phyloP scores from a whole-genome alignment of 2,329 filamentous ascomycete genomes.

The Neofusicoccum laricinum region DNA sequence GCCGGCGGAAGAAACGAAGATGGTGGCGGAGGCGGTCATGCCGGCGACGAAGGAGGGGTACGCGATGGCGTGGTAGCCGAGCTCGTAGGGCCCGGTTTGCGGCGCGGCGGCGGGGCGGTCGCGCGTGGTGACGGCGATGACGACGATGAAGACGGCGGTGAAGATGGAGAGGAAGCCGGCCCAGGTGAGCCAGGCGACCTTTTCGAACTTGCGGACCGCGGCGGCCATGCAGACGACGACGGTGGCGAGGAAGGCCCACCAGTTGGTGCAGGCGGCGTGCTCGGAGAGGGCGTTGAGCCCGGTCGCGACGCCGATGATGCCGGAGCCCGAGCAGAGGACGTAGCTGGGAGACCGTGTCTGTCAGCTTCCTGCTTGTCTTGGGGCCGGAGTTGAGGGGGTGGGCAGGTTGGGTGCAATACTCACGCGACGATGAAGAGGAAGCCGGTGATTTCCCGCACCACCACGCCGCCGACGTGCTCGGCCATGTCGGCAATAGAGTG shows the following conservation, averaged over 20 bases:
- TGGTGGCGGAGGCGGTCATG: conserved; percentile 57
- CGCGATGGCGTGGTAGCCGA: conserved; percentile 57
- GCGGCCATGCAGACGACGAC: conserved; percentile 49
- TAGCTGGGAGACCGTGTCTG: conserved; percentile 31
- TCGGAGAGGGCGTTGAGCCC: conserved; percentile 59
- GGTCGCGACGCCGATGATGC: conserved; percentile 58
- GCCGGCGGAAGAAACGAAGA: conserved; percentile 59
- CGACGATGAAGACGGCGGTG: conserved; percentile 56
- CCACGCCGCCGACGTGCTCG: conserved; percentile 51
- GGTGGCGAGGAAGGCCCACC: conserved; percentile 55
- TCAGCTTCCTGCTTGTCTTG: neutral
- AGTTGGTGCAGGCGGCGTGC: conserved; percentile 59
- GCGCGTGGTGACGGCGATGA: conserved; percentile 56
- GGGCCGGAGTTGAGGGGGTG: neutral
- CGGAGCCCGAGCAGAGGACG: conserved; percentile 55
- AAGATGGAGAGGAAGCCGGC: conserved; percentile 59
- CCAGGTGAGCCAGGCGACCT: conserved; percentile 62
- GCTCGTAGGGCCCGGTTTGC: conserved; percentile 56
- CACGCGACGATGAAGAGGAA: conserved; percentile 54
- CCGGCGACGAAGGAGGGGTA: conserved; percentile 58
- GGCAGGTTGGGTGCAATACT: neutral
- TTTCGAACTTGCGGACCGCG: conserved; percentile 57
- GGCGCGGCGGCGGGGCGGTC: conserved; percentile 61
- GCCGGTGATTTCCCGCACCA: conserved; percentile 54
- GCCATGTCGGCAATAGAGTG: conserved; percentile 60